Percentiles rank a stretch among this genome's conserved stretches.
Evolutionary conservation across 2,329 filamentous ascomycete genomes (phyloP).

Genomic region (Penicillium brevicompactum): DNA sequence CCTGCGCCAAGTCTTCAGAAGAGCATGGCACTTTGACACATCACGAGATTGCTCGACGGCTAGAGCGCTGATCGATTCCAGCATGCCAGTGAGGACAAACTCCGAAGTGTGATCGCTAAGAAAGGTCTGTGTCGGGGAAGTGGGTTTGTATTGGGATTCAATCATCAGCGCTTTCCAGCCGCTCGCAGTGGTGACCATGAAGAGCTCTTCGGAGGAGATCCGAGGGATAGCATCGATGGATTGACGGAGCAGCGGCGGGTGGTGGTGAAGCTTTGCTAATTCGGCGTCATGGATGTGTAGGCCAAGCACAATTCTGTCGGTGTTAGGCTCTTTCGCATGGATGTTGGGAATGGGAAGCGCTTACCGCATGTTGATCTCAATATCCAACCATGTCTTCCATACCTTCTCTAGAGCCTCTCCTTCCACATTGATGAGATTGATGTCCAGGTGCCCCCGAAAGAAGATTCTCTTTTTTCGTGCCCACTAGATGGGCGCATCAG

Average conservation of each 20-base stretch:
- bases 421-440: not conserved
- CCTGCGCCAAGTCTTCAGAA: not conserved
- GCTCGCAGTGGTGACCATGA: slow-evolving; percentile 8
- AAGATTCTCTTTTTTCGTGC: not conserved
- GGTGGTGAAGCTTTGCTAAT: slow-evolving; percentile 8
- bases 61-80: not conserved
- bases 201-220: slow-evolving; percentile 11
- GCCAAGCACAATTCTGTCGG: slow-evolving; percentile 4
- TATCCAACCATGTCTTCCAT: slow-evolving; percentile 9
- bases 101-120: not conserved
- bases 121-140: not conserved
- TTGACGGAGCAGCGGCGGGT: slow-evolving; percentile 14
- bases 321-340: not conserved
- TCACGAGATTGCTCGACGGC: not conserved
- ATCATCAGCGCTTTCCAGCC: not conserved
- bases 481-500: not conserved
- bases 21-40: not conserved
- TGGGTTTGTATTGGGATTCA: not conserved
- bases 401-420: not conserved
- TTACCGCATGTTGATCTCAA: slow-evolving; percentile 9
- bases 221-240: slow-evolving; percentile 6
- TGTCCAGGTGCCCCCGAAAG: not conserved
- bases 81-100: not conserved
- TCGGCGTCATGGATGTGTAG: slow-evolving; percentile 15
- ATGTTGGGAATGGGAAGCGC: not conserved